Base-by-base conservation (phyloP, 805 yeast genomes). In the Metschnikowia baotianmanensis region DNA sequence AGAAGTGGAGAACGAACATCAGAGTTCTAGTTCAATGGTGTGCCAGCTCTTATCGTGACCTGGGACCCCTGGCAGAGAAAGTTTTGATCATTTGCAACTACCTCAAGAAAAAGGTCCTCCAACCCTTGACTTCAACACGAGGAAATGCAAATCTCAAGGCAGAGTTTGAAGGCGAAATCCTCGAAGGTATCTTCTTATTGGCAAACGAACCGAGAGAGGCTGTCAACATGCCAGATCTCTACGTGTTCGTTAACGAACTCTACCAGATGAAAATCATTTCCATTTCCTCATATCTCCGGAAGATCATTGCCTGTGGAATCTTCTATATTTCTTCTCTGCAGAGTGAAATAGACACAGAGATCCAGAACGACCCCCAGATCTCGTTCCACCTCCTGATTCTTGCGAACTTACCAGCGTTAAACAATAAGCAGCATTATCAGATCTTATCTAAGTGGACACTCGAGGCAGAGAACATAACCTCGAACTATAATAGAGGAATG, bases 251-350 rank as follows among this genome's bases (percentile, higher is more conserved):
- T 13, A 69, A 72, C 39, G 82, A 77, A 56, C 58, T 82, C 3
- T 69, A 71, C 35, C 74, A 71, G 30, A 50, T 71, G 39, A 74
- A 73, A 33, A 58, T 83, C 18, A 70, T 84, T 18, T 61, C 77
- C 2, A 67, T 81, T 12, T 78, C 84, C 1, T 74, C 84, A 1
- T 91, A 91, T 54, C 69, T 90, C 42, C 69, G 97, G 53, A 78
- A 82, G 50, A 65, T 90, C 26, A 89, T 91, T 32, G 87, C 96
- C 8, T 81, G 93, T 1, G 99, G 97, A 4, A 70, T 88, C 1
- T 77, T 90, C 33, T 87, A 85, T 59, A 60, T 79, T 10, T 47
- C 57, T 3, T 63, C 70, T 3, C 71, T 77, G 6, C 76, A 53
- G 22, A 46, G 47, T 8, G 51, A 54, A 2, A 41, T 23, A 10